Percentiles rank a stretch among this genome's conserved stretches.
These are phyloP conservation scores for Trichoderma atroviride DNA, from an alignment of 2,329 filamentous ascomycete genomes.

Conservation along the genomic window DNA sequence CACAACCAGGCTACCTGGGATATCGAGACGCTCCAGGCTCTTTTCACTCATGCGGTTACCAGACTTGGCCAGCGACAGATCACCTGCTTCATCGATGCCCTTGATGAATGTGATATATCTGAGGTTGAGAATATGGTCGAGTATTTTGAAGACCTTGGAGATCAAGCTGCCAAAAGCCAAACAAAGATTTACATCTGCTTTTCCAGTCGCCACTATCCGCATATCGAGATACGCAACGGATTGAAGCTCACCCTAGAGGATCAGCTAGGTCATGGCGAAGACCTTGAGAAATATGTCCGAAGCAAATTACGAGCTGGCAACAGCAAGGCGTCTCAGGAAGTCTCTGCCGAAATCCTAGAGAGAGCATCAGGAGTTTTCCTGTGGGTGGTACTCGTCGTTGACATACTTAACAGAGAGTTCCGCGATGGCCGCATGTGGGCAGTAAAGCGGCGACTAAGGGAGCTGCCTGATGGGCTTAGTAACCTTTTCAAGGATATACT, in stretches of 20 bases:
- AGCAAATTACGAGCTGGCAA: background rate
- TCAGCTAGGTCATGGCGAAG: background rate
- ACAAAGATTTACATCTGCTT: background rate
- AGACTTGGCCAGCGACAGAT: background rate
- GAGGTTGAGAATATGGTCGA: background rate
- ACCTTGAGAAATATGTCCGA: slow-evolving; percentile 1
- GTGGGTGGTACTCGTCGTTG: background rate
- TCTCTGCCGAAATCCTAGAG: background rate
- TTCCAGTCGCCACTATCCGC: slow-evolving; percentile 1
- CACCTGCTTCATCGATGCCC: background rate
- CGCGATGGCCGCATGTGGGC: slow-evolving; percentile 31
- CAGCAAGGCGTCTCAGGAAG: background rate
- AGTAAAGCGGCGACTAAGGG: slow-evolving; percentile 36
- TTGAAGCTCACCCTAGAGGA: background rate
- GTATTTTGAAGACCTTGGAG: background rate
- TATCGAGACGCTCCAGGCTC: background rate
- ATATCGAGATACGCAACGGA: background rate
- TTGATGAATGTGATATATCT: background rate
- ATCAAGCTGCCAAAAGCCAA: background rate
- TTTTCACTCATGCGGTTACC: background rate
- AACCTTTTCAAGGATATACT: slow-evolving; percentile 58
- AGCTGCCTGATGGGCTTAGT: slow-evolving; percentile 45
- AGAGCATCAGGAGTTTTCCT: background rate
- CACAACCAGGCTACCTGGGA: background rate
- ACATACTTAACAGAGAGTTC: slow-evolving; percentile 43